phyloP scores from a whole-genome alignment of 2,329 filamentous ascomycete species.

The Whalleya microplaca region DNA sequence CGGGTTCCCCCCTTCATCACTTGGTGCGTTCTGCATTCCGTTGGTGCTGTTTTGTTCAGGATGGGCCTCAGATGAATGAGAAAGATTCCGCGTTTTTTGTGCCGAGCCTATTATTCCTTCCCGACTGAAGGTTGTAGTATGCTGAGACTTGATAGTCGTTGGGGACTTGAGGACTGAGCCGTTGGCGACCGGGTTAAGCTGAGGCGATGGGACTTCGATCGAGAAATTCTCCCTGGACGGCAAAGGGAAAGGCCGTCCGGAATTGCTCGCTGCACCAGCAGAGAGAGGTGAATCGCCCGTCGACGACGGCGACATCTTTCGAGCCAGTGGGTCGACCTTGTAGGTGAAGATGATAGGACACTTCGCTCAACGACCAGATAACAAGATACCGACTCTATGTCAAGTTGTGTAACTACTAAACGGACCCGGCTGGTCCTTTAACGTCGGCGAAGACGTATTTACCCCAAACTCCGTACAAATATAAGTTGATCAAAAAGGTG shows the following conservation, averaged over 20 bases:
- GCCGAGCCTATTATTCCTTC: conserved; percentile 58
- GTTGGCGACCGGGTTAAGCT: conserved; percentile 46
- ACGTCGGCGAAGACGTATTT: conserved; percentile 32
- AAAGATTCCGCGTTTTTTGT: conserved; percentile 58
- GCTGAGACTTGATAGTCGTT: conserved; percentile 50
- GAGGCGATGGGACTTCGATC: conserved; percentile 53
- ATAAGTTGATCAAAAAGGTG: conserved; percentile 24
- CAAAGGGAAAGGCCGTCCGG: conserved; percentile 48
- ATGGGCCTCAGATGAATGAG: conserved; percentile 56
- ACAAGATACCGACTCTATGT: conserved; percentile 20
- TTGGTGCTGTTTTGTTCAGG: conserved; percentile 46
- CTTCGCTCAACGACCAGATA: conserved; percentile 24
- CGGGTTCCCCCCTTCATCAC: conserved; percentile 57
- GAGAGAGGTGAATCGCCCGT: conserved; percentile 57
- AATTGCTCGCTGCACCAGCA: conserved; percentile 42
- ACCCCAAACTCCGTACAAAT: conserved; percentile 26
- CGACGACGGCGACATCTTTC: conserved; percentile 56
- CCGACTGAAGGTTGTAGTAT: conserved; percentile 55
- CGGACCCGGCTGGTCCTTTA: conserved; percentile 27
- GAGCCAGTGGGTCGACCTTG: conserved; percentile 18
- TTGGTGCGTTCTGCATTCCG: conserved; percentile 49
- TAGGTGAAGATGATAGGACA: conserved; percentile 11
- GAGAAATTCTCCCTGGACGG: conserved; percentile 52
- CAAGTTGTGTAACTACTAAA: conserved; percentile 33
- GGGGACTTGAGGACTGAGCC: conserved; percentile 56